phyloP scores from a whole-genome alignment of 306 rosid genomes.

The Dalbergia oliveri region DNA sequence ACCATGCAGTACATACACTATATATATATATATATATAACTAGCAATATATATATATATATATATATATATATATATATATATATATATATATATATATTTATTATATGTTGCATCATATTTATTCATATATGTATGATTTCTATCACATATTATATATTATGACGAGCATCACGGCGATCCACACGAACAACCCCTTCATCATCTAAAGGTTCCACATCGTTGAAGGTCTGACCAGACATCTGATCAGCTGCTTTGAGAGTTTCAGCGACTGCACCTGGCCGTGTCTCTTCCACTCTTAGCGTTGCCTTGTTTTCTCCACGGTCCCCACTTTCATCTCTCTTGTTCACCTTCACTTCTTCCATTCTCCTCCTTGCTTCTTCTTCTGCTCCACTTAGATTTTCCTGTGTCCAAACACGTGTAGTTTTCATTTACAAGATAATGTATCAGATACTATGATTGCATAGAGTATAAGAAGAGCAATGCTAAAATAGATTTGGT shows the following conservation, averaged over 20 bases:
- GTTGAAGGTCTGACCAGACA: conserved; percentile 71
- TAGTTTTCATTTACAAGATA: no score
- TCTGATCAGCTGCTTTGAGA: conserved; percentile 62
- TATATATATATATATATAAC: no score
- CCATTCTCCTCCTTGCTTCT: conserved; percentile 59
- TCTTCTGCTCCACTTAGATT: conserved; percentile 57
- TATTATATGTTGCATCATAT: no score
- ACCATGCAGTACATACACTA: no score
- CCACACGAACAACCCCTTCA: conserved; percentile 45
- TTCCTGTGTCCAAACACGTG: conserved; percentile 50
- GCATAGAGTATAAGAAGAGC: no score
- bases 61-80: no score
- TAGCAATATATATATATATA: no score
- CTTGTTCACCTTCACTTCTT: conserved; percentile 48
- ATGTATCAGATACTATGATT: no score
- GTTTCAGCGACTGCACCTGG: conserved; percentile 58
- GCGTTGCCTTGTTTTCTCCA: conserved; percentile 37
- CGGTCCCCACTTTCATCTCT: conserved; percentile 1
- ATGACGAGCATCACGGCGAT: conserved; percentile 32
- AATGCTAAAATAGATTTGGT: no score
- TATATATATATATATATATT: no score
- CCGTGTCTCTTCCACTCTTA: conserved; percentile 52
- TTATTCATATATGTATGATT: no score
- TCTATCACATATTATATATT: conserved; percentile 24
- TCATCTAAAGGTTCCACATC: conserved; percentile 67